Evolutionary conservation across 2,329 filamentous ascomycete genomes (phyloP).

Genomic region (Cytospora schulzeri): DNA sequence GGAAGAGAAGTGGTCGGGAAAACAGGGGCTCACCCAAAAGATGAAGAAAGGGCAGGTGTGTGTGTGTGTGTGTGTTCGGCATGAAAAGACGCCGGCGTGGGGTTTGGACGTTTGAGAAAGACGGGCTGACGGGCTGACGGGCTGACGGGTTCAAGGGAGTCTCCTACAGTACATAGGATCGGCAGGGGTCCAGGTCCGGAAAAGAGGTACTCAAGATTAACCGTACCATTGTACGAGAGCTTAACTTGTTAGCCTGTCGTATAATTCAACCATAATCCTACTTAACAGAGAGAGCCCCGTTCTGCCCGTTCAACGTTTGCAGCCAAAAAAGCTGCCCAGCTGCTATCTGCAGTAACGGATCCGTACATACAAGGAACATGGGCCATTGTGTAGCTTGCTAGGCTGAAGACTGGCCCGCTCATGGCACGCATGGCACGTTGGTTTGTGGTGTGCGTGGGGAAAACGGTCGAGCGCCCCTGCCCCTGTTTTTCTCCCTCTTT

Average conservation of each 20-base stretch:
- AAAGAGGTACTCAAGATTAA: not conserved
- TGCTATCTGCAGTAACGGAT: no score
- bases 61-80: not conserved
- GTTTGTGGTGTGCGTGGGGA: not conserved
- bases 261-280: not conserved
- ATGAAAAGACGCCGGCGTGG: conserved; percentile 14
- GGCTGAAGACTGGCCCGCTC: conserved; percentile 17
- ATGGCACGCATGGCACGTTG: conserved; percentile 1
- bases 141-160: conserved; percentile 2
- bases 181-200: not conserved
- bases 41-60: not conserved
- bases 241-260: no score
- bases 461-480: conserved; percentile 6
- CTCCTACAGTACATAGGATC: not conserved
- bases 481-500: not conserved
- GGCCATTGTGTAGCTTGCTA: no score
- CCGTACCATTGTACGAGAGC: not conserved
- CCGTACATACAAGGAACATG: not conserved
- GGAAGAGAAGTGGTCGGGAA: not conserved
- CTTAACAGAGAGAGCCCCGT: no score
- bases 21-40: not conserved
- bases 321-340: no score
- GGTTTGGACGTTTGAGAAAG: conserved; percentile 7
- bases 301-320: not conserved
- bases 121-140: no score